A percentile compares a stretch with the other conserved stretches of the same genome.
Evolutionary conservation across 768 basidiomycete species (phyloP).

Genomic region (Suillus clintonianus): DNA sequence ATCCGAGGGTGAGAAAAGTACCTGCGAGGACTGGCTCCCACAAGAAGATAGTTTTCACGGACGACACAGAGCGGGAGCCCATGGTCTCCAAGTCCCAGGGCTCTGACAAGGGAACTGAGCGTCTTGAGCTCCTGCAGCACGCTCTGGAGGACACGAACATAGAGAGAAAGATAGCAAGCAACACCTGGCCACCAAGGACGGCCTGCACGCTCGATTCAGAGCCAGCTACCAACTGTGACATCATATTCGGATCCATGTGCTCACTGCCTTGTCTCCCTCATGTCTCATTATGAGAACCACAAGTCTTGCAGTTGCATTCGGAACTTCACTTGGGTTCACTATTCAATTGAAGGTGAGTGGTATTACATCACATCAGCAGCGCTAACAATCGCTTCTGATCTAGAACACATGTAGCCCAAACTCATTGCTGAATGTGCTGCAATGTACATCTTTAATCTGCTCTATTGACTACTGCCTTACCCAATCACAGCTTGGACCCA

Average conservation of each 20-base stretch:
- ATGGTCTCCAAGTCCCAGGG: conserved; percentile 8
- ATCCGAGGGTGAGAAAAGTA: conserved; percentile 19
- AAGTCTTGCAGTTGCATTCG: too few species aligned
- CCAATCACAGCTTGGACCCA: too few species aligned
- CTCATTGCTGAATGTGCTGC: not conserved
- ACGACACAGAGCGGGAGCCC: conserved; percentile 7
- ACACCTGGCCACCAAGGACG: conserved; percentile 14
- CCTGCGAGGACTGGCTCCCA: not conserved
- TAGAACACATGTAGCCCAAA: not conserved
- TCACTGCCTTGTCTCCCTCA: not conserved
- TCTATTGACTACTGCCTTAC: not conserved
- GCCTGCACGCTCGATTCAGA: too few species aligned
- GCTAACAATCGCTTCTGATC: not conserved
- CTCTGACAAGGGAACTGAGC: conserved; percentile 4
- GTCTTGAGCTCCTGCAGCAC: conserved; percentile 5
- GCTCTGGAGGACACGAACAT: conserved; percentile 27
- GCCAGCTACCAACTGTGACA: too few species aligned
- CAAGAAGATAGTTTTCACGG: conserved; percentile 3
- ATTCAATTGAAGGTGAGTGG: not conserved
- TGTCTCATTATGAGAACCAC: not conserved
- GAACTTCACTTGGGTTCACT: not conserved
- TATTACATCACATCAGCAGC: not conserved
- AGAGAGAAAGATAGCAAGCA: conserved; percentile 22
- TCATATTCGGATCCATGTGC: too few species aligned
- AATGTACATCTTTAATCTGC: not conserved